Evolutionary conservation across 805 yeast species (phyloP).

Genomic region (Candida succiphila): DNA sequence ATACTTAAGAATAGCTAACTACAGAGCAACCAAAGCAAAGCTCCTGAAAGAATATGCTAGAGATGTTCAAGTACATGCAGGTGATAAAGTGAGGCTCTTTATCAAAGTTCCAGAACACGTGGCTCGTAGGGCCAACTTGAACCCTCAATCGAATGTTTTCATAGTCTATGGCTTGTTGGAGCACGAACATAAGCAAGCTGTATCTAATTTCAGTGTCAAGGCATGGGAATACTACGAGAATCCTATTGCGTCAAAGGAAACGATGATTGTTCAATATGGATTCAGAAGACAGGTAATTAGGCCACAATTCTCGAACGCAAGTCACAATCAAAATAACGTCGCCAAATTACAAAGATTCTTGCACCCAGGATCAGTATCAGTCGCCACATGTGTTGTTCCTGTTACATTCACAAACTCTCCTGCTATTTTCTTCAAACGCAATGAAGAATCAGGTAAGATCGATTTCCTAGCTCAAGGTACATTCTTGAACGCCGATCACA

Average conservation of each 20-base stretch:
- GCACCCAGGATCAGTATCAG: slow-evolving; percentile 62
- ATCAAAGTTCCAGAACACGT: slow-evolving; percentile 46
- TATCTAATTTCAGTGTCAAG: slow-evolving; percentile 71
- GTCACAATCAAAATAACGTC: slow-evolving; percentile 73
- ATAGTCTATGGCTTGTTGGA: slow-evolving; percentile 65
- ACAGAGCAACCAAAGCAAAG: slow-evolving; percentile 64
- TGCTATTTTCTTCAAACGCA: slow-evolving; percentile 66
- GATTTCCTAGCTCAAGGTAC: slow-evolving; percentile 86
- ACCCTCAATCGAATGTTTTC: slow-evolving; percentile 39
- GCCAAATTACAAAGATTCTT: slow-evolving; percentile 78
- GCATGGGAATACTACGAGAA: slow-evolving; percentile 86
- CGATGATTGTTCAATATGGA: slow-evolving; percentile 84
- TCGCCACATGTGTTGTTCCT: slow-evolving; percentile 87
- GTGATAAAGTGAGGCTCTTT: slow-evolving; percentile 51
- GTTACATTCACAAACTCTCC: slow-evolving; percentile 78
- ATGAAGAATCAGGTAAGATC: slow-evolving; percentile 31
- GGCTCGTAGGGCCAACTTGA: slow-evolving; percentile 28
- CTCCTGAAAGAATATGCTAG: slow-evolving; percentile 47
- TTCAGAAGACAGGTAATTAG: slow-evolving; percentile 76
- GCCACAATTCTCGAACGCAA: slow-evolving; percentile 76
- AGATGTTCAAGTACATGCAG: slow-evolving; percentile 44
- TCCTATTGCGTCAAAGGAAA: slow-evolving; percentile 78
- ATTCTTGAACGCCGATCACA: slow-evolving; percentile 76
- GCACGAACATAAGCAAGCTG: slow-evolving; percentile 81
- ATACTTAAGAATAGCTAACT: slow-evolving; percentile 65